Conservation (phyloP, 2,329 filamentous ascomycete species). For the Phyllosticta citribraziliensis region DNA sequence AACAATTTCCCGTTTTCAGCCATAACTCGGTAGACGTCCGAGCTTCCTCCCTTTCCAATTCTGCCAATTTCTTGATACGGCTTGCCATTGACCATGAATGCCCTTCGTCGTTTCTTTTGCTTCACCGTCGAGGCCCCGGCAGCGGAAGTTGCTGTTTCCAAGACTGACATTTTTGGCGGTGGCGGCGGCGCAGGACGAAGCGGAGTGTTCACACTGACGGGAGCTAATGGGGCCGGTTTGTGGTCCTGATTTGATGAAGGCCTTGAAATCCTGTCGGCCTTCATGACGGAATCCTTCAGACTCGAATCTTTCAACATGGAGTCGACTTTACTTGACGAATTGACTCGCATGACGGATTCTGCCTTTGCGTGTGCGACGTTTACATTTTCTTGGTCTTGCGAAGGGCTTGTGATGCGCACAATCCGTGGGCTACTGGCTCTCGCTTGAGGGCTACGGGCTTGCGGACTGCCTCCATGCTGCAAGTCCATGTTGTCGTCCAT, state of each 20-base stretch:
- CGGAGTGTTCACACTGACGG: constrained; percentile 59
- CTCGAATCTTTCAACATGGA: constrained; percentile 18
- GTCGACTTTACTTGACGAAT: constrained; percentile 11
- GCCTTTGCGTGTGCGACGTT: constrained; percentile 33
- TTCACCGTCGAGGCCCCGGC: constrained; percentile 73
- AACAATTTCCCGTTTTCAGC: constrained; percentile 95
- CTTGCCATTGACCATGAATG: constrained; percentile 83
- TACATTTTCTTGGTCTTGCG: constrained; percentile 73
- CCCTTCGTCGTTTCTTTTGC: constrained; percentile 66
- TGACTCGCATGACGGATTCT: constrained; percentile 3
- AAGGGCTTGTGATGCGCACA: constrained; percentile 38
- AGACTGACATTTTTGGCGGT: constrained; percentile 89
- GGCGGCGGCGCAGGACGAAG: constrained; percentile 62
- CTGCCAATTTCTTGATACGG: constrained; percentile 82
- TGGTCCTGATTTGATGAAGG: constrained; percentile 5
- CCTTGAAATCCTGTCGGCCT: constrained; percentile 11
- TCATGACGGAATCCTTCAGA: constrained; percentile 13
- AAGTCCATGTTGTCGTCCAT: neutral
- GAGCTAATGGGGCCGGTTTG: constrained; percentile 42
- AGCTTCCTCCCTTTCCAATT: constrained; percentile 85
- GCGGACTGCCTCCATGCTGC: neutral
- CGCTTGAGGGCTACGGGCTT: constrained; percentile 21
- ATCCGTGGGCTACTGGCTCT: constrained; percentile 4
- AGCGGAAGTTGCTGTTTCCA: constrained; percentile 81
- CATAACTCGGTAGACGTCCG: constrained; percentile 91